Conservation (phyloP, 805 yeast species). For the Nakazawaea molendinolei region DNA sequence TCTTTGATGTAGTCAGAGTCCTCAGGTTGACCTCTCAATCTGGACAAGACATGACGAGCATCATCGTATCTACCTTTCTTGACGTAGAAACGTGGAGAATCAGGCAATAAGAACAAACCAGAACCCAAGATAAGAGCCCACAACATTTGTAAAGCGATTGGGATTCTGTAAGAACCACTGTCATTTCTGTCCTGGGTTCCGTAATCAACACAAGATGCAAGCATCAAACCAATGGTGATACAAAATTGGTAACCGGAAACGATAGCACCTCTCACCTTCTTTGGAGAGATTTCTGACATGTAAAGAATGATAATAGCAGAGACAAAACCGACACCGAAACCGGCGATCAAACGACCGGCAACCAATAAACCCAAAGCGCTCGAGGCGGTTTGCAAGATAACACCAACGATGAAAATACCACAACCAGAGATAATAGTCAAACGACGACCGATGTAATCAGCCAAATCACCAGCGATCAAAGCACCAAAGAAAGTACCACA, state of each 20-base stretch:
- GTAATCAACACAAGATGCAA: slow-evolving; percentile 67
- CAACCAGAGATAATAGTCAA: slow-evolving; percentile 38
- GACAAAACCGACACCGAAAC: slow-evolving; percentile 72
- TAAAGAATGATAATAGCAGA: slow-evolving; percentile 75
- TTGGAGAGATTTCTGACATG: slow-evolving; percentile 75
- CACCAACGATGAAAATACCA: slow-evolving; percentile 40
- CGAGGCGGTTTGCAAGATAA: slow-evolving; percentile 39
- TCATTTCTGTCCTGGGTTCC: slow-evolving; percentile 50
- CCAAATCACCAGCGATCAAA: slow-evolving; percentile 48
- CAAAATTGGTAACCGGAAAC: slow-evolving; percentile 64
- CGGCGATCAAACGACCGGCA: slow-evolving; percentile 69
- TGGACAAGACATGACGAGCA: slow-evolving; percentile 50
- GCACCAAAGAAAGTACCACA: slow-evolving; percentile 71
- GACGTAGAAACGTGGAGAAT: slow-evolving; percentile 67
- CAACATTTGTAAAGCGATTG: slow-evolving; percentile 63
- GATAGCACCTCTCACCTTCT: slow-evolving; percentile 71
- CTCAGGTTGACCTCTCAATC: slow-evolving; percentile 45
- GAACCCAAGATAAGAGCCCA: slow-evolving; percentile 57
- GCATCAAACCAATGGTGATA: slow-evolving; percentile 63
- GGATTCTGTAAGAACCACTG: slow-evolving; percentile 64
- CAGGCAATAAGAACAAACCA: slow-evolving; percentile 70
- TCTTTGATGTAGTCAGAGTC: slow-evolving; percentile 41
- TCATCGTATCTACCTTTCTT: slow-evolving; percentile 47
- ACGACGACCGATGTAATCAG: slow-evolving; percentile 41
- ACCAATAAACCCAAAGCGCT: slow-evolving; percentile 42